Conservation (phyloP, 352 stramenopile species). For the Globisporangium yorkense region DNA sequence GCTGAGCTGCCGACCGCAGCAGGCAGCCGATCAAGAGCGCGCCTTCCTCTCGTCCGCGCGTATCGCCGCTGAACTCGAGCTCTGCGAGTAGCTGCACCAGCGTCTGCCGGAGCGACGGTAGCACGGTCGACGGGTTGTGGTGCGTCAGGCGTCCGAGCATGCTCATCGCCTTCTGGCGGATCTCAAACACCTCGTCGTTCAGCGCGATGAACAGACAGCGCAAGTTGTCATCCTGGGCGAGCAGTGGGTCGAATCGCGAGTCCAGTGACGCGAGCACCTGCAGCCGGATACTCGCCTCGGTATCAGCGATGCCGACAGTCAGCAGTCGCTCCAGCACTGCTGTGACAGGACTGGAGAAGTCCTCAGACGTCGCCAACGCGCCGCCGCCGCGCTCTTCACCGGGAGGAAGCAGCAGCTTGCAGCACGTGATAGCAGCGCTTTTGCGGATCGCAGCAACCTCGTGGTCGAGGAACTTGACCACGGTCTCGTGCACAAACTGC, state of each 20-base stretch:
- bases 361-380: conserved; percentile 51
- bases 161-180: conserved; percentile 86
- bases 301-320: conserved; percentile 83
- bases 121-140: conserved; percentile 74
- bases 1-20: conserved; percentile 63
- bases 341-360: conserved; percentile 65
- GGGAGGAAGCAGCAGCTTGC: conserved; percentile 70
- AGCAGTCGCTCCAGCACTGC: conserved; percentile 75
- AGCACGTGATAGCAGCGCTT: conserved; percentile 83
- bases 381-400: conserved; percentile 56
- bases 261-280: conserved; percentile 79
- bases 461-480: conserved; percentile 86
- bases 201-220: conserved; percentile 83
- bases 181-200: conserved; percentile 85
- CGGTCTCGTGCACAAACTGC: conserved; percentile 84
- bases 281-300: conserved; percentile 77
- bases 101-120: conserved; percentile 80
- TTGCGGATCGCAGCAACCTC: conserved; percentile 82
- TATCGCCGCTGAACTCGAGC: conserved; percentile 81
- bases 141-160: conserved; percentile 81
- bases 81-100: conserved; percentile 83
- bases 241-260: conserved; percentile 70
- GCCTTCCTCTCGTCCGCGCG: conserved; percentile 76
- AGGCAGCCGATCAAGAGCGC: conserved; percentile 77
- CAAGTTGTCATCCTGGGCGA: conserved; percentile 81